A percentile compares a stretch with the other conserved stretches of the same genome.
Conservation (phyloP, 805 yeast species). For the Yamadazyma sp. region DNA sequence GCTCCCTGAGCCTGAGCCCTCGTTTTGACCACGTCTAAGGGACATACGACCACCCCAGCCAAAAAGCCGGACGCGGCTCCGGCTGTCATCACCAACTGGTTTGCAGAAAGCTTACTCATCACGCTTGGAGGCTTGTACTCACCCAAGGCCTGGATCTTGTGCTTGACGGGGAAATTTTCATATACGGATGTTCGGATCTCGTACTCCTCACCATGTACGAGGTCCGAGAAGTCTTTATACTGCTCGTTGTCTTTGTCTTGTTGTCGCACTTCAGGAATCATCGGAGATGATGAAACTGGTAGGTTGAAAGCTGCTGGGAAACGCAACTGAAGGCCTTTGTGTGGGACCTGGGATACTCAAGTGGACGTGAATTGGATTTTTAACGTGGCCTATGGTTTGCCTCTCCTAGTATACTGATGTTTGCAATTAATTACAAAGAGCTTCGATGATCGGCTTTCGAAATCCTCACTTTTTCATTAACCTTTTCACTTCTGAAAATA, state of each 20-base stretch:
- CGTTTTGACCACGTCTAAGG: conserved; percentile 93
- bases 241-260: background rate
- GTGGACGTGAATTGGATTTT: too few relatives aligned
- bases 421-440: background rate
- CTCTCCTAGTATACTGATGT: too few relatives aligned
- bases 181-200: conserved; percentile 28
- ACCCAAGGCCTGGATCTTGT: conserved; percentile 20
- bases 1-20: conserved; percentile 89
- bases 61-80: conserved; percentile 95
- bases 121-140: conserved; percentile 21
- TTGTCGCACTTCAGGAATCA: too few relatives aligned
- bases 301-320: too few relatives aligned
- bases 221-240: conserved; percentile 32
- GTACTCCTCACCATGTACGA: conserved; percentile 38
- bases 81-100: conserved; percentile 71
- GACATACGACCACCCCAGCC: conserved; percentile 89
- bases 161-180: conserved; percentile 23
- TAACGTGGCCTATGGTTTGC: too few relatives aligned
- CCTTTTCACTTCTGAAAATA: conserved; percentile 1
- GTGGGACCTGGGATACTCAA: too few relatives aligned
- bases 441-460: conserved; percentile 4
- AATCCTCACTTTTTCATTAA: conserved; percentile 1
- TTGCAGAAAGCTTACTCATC: conserved; percentile 32
- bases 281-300: conserved; percentile 3
- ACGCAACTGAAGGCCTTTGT: too few relatives aligned